Evolutionary conservation across 2,329 filamentous ascomycete species (phyloP).

Genomic region (Trichophyton schoenleinii): DNA sequence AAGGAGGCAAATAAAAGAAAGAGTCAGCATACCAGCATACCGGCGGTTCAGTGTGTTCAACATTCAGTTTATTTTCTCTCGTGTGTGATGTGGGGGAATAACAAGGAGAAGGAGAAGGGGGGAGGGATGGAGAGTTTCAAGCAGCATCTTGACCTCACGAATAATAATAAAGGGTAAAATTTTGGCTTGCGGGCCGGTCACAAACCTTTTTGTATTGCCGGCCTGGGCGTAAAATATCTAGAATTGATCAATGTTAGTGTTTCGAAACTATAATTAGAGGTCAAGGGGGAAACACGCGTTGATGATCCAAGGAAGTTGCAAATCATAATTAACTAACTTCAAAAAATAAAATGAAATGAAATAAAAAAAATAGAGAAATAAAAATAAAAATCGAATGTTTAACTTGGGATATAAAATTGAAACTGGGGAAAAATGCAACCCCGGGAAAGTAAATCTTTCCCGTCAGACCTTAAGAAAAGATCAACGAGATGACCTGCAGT

Average conservation of each 20-base stretch:
- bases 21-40: not conserved
- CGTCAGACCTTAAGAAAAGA: not conserved
- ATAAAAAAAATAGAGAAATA: not conserved
- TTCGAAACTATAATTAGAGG: not conserved
- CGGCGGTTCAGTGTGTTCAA: not conserved
- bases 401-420: not conserved
- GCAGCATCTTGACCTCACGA: too few species aligned
- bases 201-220: conserved; percentile 2
- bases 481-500: not conserved
- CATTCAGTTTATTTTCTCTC: not conserved
- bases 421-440: not conserved
- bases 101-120: too few species aligned
- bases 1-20: too few species aligned
- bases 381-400: not conserved
- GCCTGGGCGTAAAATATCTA: conserved; percentile 1
- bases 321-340: too few species aligned
- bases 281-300: not conserved
- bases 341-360: not conserved
- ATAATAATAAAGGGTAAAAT: not conserved
- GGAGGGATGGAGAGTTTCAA: too few species aligned
- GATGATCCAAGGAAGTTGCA: too few species aligned
- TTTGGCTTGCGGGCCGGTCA: not conserved
- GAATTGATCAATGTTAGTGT: not conserved
- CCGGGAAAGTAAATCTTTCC: not conserved
- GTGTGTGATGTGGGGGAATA: too few species aligned